Percentiles rank a stretch among this genome's conserved stretches.
phyloP scores from a whole-genome alignment of 495 filamentous ascomycete genomes.

The Trichoderma virens region DNA sequence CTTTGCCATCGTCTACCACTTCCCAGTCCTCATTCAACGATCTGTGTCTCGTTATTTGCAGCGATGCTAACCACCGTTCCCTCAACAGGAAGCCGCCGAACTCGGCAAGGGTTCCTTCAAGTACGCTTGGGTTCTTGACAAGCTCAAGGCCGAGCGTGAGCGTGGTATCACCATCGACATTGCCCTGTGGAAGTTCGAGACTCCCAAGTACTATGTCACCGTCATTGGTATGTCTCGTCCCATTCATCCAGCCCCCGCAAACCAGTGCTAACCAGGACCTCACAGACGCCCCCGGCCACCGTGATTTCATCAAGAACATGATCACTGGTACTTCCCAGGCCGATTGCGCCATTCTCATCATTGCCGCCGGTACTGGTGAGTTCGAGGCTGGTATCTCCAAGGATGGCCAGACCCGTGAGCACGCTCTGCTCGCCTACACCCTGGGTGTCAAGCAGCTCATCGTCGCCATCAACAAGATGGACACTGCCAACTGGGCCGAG shows the following conservation, averaged over 20 bases:
- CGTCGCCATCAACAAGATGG: conserved; percentile 99
- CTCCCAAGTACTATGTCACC: conserved; percentile 95
- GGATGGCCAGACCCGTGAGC: conserved; percentile 99
- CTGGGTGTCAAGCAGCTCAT: conserved; percentile 99
- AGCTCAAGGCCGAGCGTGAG: conserved; percentile 99
- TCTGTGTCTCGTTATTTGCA: conserved; percentile 13
- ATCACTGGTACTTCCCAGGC: conserved; percentile 99
- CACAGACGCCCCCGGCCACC: conserved; percentile 93
- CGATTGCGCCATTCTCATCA: conserved; percentile 99
- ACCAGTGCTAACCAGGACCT: conserved; percentile 14
- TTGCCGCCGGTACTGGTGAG: conserved; percentile 99
- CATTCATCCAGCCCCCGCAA: neutral
- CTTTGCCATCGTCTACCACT: neutral
- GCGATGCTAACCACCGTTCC: neutral
- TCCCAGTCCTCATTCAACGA: conserved; percentile 10
- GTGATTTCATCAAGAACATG: conserved; percentile 99
- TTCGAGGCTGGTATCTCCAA: conserved; percentile 99
- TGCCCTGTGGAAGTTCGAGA: conserved; percentile 99
- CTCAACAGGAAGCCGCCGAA: conserved; percentile 84
- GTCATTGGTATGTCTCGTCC: conserved; percentile 71
- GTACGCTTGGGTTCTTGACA: conserved; percentile 99
- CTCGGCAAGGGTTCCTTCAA: conserved; percentile 85
- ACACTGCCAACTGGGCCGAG: conserved; percentile 98
- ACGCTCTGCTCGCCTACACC: conserved; percentile 99
- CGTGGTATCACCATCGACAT: conserved; percentile 99